Evolutionary conservation across 1,284 basidiomycete species (phyloP).

Genomic region (Tilletia walkeri): DNA sequence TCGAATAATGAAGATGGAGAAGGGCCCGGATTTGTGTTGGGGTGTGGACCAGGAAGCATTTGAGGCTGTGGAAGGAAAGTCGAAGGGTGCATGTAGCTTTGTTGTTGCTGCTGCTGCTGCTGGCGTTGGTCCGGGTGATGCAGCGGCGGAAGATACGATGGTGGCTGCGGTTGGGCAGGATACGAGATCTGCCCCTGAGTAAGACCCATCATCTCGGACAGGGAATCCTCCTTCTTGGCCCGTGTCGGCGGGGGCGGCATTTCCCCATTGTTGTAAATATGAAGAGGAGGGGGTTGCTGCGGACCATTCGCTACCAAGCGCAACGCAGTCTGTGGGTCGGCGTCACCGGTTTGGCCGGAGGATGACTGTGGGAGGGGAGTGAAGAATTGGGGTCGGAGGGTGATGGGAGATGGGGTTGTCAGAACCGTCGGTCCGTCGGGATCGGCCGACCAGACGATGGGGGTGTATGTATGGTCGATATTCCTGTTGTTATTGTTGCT

Average conservation of each 20-base stretch:
- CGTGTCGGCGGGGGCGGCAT: slow-evolving; percentile 1
- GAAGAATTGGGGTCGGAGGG: background rate
- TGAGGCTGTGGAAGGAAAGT: too few relatives aligned
- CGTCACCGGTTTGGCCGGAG: too few relatives aligned
- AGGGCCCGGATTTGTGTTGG: background rate
- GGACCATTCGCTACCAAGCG: background rate
- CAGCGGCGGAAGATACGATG: background rate
- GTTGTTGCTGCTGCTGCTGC: background rate
- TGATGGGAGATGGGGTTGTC: slow-evolving; percentile 12
- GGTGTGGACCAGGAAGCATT: too few relatives aligned
- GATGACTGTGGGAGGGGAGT: background rate
- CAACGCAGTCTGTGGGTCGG: background rate
- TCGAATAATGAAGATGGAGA: background rate
- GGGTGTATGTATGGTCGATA: background rate
- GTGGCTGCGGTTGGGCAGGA: background rate
- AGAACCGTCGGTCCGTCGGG: slow-evolving; percentile 10
- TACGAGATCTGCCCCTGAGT: background rate
- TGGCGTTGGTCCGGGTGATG: background rate
- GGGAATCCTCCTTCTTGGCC: background rate
- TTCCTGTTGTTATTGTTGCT: background rate
- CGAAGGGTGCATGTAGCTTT: too few relatives aligned
- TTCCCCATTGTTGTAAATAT: background rate
- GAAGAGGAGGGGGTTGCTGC: background rate
- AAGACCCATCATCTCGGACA: background rate
- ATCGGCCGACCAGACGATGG: slow-evolving; percentile 15